A percentile compares a stretch with the other conserved stretches of the same genome.
These are phyloP conservation scores for Spongiforma sp. DNA, from an alignment of 1,284 basidiomycete genomes.

Conservation along the genomic window DNA sequence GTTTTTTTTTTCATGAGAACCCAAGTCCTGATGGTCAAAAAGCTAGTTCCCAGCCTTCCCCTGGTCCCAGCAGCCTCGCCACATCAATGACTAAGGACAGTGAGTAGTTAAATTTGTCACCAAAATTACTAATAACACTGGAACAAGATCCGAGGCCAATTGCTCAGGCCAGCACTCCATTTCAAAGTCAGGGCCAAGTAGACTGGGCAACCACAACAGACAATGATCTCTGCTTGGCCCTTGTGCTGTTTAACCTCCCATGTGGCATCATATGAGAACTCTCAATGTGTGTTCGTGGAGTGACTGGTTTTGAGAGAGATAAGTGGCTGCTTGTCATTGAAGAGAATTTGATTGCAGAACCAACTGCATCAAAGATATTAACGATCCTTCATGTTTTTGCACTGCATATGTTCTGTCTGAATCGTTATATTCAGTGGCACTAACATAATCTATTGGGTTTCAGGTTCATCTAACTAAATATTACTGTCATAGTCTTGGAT, in stretches of 20 bases:
- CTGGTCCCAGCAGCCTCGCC: background rate
- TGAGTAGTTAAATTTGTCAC: background rate
- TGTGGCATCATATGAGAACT: background rate
- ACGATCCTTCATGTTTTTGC: background rate
- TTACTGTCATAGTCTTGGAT: background rate
- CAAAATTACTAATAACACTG: background rate
- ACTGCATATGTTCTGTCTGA: background rate
- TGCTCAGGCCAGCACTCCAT: background rate
- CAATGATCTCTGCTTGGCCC: background rate
- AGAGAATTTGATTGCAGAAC: background rate
- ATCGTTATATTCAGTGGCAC: background rate
- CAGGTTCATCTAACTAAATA: background rate
- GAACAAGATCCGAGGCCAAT: background rate
- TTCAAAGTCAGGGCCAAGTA: background rate
- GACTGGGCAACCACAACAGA: background rate
- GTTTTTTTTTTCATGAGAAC: background rate
- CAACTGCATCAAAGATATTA: background rate
- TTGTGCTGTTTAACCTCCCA: background rate
- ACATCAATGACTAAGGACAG: background rate
- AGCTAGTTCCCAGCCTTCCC: background rate
- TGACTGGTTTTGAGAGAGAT: background rate
- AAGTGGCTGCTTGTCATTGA: background rate
- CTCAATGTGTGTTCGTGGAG: background rate
- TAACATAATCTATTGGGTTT: background rate
- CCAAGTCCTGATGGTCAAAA: background rate